phyloP scores from a whole-genome alignment of 2,329 filamentous ascomycete genomes.

The Peltaster fructicola region DNA sequence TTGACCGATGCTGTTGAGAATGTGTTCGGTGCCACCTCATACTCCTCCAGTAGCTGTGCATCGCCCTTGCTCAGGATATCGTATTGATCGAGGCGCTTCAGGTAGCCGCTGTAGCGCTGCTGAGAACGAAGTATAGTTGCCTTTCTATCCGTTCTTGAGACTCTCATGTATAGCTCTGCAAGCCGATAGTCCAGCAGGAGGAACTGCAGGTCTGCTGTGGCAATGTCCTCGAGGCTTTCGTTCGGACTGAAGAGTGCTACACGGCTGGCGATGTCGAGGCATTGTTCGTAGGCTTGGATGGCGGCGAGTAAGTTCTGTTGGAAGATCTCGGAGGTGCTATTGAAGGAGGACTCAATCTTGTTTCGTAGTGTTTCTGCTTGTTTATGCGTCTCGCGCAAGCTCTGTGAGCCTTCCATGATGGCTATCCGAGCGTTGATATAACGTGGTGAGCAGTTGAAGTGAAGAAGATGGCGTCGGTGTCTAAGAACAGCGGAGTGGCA shows the following conservation, averaged over 20 bases:
- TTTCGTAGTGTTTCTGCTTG: constrained; percentile 39
- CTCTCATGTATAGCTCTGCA: constrained; percentile 60
- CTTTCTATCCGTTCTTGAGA: constrained; percentile 41
- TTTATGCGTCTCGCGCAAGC: no score
- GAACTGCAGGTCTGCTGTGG: constrained; percentile 70
- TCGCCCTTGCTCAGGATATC: constrained; percentile 49
- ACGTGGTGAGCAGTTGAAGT: neutral
- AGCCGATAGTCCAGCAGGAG: constrained; percentile 61
- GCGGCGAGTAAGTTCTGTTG: constrained; percentile 48
- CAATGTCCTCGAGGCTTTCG: constrained; percentile 71
- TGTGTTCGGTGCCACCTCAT: constrained; percentile 49
- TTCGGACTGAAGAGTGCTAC: constrained; percentile 81
- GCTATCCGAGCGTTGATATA: no score
- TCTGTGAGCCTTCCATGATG: no score
- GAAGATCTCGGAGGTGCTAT: constrained; percentile 48
- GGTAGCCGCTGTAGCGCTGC: constrained; percentile 57
- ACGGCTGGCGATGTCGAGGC: constrained; percentile 48
- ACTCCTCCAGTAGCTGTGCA: constrained; percentile 52
- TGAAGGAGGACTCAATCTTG: constrained; percentile 43
- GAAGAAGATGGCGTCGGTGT: neutral
- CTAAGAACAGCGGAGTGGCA: neutral
- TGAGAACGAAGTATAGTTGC: constrained; percentile 45
- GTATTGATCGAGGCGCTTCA: constrained; percentile 64
- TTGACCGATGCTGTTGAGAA: constrained; percentile 55
- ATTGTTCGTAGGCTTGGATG: constrained; percentile 56